Evolutionary conservation across 2,329 filamentous ascomycete species (phyloP).

Genomic region (Exophiala calicioides): DNA sequence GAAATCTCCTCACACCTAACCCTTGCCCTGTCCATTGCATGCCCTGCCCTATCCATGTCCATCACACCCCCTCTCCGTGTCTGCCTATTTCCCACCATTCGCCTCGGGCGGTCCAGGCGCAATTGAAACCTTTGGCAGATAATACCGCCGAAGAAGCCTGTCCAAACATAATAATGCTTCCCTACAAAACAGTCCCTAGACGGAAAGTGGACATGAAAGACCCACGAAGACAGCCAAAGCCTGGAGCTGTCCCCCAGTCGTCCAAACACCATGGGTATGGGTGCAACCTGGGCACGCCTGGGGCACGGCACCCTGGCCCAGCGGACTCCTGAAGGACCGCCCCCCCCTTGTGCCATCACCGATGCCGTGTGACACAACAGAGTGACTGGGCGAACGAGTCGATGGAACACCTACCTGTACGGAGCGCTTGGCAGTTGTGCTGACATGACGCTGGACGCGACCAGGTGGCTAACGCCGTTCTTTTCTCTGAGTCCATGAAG

Average conservation of each 20-base stretch:
- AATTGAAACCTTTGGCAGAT: conserved; percentile 47
- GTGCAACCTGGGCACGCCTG: too few species aligned
- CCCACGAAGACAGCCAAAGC: conserved; percentile 43
- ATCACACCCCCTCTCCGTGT: neutral
- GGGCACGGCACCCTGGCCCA: conserved; percentile 54
- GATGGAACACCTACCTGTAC: too few species aligned
- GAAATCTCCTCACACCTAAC: too few species aligned
- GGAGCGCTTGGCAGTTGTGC: too few species aligned
- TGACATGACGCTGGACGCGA: conserved; percentile 56
- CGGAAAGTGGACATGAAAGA: too few species aligned
- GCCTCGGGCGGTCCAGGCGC: conserved; percentile 10
- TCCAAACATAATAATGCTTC: too few species aligned
- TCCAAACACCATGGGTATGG: conserved; percentile 40
- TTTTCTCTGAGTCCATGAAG: too few species aligned
- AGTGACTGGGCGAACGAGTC: conserved; percentile 47
- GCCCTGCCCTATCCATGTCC: too few species aligned
- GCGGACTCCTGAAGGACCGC: conserved; percentile 48
- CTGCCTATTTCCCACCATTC: neutral
- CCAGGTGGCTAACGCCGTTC: conserved; percentile 56
- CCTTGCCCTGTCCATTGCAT: too few species aligned
- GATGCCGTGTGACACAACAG: conserved; percentile 52
- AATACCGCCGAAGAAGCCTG: conserved; percentile 47
- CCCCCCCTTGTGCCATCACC: conserved; percentile 50
- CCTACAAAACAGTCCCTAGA: too few species aligned
- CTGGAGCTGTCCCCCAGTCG: conserved; percentile 42